A percentile compares a stretch with the other conserved stretches of the same genome.
Conservation (phyloP, 495 filamentous ascomycete species). For the Trichodelitschia bisporula region DNA sequence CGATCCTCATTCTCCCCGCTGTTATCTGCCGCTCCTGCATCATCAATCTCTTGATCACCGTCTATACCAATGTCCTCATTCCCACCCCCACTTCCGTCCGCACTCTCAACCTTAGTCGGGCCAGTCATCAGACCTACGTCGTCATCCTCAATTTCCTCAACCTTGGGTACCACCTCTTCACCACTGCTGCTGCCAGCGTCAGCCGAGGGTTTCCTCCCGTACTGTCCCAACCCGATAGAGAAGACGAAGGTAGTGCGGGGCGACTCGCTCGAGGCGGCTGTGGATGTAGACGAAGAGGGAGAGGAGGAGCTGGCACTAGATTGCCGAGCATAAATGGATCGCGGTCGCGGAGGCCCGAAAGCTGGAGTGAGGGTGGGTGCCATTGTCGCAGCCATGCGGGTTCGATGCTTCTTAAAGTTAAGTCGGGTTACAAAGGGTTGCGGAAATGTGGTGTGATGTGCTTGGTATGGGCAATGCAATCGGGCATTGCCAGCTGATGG, state of each 20-base stretch:
- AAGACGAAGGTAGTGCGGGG: constrained; percentile 11
- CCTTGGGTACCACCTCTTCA: constrained; percentile 13
- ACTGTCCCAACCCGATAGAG: constrained; percentile 1
- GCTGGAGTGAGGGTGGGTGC: too few relatives aligned
- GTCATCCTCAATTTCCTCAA: constrained; percentile 16
- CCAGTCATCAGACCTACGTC: constrained; percentile 4
- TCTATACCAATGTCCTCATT: constrained; percentile 5
- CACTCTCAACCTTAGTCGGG: constrained; percentile 5
- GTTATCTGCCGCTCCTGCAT: too few relatives aligned
- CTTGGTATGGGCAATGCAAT: too few relatives aligned
- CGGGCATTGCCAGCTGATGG: too few relatives aligned
- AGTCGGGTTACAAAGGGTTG: too few relatives aligned
- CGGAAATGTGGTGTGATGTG: too few relatives aligned
- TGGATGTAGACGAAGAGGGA: constrained; percentile 12
- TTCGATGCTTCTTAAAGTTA: too few relatives aligned
- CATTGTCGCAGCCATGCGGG: too few relatives aligned
- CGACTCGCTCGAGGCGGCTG: constrained; percentile 14
- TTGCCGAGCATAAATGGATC: too few relatives aligned
- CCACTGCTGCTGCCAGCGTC: too few relatives aligned
- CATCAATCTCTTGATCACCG: constrained; percentile 10
- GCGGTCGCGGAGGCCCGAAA: too few relatives aligned
- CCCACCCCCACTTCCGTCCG: constrained; percentile 5
- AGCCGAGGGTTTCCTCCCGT: constrained; percentile 4
- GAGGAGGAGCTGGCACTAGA: constrained; percentile 15
- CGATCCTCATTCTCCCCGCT: too few relatives aligned